Base-by-base conservation (phyloP, 176 grass and related monocot species). In the Saccharum officinarum region DNA sequence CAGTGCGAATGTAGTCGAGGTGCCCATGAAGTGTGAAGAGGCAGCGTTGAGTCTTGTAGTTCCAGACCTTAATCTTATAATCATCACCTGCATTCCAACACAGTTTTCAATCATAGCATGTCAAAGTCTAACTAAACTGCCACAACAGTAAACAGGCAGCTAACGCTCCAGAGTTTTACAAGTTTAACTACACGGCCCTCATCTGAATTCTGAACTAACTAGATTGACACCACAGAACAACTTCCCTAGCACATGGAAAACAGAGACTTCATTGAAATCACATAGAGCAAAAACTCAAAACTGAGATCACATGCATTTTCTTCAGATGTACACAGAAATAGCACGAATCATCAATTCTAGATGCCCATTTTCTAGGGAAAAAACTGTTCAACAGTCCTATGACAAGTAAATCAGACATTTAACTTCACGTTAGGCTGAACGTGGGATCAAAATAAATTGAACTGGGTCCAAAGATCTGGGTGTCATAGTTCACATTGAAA, bases 21-120 rank as follows among this genome's bases (percentile, higher is more conserved):
- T 97, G 95, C 3, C 95, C 95, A 23, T 92, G 90, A 46, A 97
- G 92, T 16, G 95, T 97, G 82, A 97, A 97, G 13, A 97, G 88
- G 92, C 92, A 97, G 40, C 92, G 90, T 82, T 97, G 95, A 0
- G 92, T 97, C 78, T 97, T 97, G 83, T 97, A 94, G 67, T 94
- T 97, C 92, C 95, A 97, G 46, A 97, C 95, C 81, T 97, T 97
- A 33, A 97, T 97, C 84, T 97, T 97, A 69, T 97, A 97, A 71
- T 97, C 95, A 62, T 97, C 95, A 61, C 95, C 95, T 94, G 86
- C 36, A 87, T 77, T 38, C 6, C 82, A 85, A 47, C 45, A 61
- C 39, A 62, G 57, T 8, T 34, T 34, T 25, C 57, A 61, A 11
- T 61, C 54, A 0, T 31, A 0, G 3, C 12, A 66, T 31, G 26